Base-by-base conservation (phyloP, 345 rosid species). In the Punica granatum region DNA sequence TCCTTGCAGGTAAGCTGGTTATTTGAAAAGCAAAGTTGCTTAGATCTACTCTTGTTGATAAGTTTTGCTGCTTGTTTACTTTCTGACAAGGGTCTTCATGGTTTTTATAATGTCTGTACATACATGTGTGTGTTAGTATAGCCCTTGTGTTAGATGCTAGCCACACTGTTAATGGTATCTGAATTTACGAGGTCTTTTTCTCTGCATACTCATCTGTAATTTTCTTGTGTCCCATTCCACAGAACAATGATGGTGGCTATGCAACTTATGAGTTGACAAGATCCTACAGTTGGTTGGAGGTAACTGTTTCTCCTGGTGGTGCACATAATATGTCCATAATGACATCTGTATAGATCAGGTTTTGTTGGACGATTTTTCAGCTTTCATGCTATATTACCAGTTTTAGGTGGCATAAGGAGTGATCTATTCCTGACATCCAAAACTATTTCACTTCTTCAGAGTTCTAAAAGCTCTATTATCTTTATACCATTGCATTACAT, bases 221-320 rank as follows among this genome's bases (percentile, higher is more conserved):
- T 13, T 42, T 65, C 56, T 19, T 41, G 46, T 37, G 13, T 35
- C 1, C 59, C 26, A 64, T 64, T 33, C 63, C 26, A 71, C 85
- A 92, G 98, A 92, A 92, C 76, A 80, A 65, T 43, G 89, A 84
- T 43, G 98, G 98, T 64, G 84, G 98, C 66, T 80, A 83, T 10
- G 96, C 97, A 35, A 90, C 98, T 35, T 92, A 90, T 83, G 98
- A 88, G 80, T 91, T 92, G 64, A 88, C 96, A 63, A 85, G 97
- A 80, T 93, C 97, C 56, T 90, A 90, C 73, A 72, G 72, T 54
- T 90, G 97, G 96, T 77, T 93, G 83, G 98, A 90, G 98, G 96
- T 90, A 83, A 71, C 19, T 4, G 21, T 26, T 56, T 13, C 18
- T 56, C 61, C 26, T 26, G 25, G 18, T 51, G 5, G 11, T 3